phyloP scores from a whole-genome alignment of 2,329 filamentous ascomycete genomes.

The Fusarium nematophilum region DNA sequence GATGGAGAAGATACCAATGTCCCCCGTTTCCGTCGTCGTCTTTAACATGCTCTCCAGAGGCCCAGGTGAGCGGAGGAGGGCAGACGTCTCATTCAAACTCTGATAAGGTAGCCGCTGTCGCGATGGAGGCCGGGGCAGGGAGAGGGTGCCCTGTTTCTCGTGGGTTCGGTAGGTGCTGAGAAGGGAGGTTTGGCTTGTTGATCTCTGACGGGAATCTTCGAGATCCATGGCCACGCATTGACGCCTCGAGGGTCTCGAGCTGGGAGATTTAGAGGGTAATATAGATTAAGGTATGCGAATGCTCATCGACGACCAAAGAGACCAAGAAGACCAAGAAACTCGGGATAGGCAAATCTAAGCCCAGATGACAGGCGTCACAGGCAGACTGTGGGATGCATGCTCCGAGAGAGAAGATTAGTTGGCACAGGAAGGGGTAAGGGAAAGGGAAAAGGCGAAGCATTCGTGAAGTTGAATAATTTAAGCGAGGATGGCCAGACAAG shows the following conservation, averaged over 20 bases:
- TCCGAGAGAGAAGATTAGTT: slow-evolving; percentile 16
- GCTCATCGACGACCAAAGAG: slow-evolving; percentile 30
- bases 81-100: slow-evolving; percentile 56
- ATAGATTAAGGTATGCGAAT: slow-evolving; percentile 35
- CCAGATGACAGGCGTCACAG: slow-evolving; percentile 35
- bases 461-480: not conserved
- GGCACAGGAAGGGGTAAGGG: no score
- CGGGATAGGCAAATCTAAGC: slow-evolving; percentile 30
- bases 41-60: slow-evolving; percentile 74
- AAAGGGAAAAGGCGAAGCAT: not conserved
- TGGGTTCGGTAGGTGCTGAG: slow-evolving; percentile 47
- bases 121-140: slow-evolving; percentile 37
- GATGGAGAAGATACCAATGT: slow-evolving; percentile 71
- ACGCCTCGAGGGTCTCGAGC: slow-evolving; percentile 10
- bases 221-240: slow-evolving; percentile 45
- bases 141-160: slow-evolving; percentile 27
- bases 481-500: not conserved
- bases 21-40: slow-evolving; percentile 74
- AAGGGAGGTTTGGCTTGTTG: slow-evolving; percentile 55
- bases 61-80: slow-evolving; percentile 60
- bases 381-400: slow-evolving; percentile 28
- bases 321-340: slow-evolving; percentile 40
- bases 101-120: slow-evolving; percentile 54
- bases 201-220: slow-evolving; percentile 45
- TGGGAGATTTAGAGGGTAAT: slow-evolving; percentile 19